Conservation (phyloP, 129 eudicot species). For the Rutidosis leptorrhynchoides region DNA sequence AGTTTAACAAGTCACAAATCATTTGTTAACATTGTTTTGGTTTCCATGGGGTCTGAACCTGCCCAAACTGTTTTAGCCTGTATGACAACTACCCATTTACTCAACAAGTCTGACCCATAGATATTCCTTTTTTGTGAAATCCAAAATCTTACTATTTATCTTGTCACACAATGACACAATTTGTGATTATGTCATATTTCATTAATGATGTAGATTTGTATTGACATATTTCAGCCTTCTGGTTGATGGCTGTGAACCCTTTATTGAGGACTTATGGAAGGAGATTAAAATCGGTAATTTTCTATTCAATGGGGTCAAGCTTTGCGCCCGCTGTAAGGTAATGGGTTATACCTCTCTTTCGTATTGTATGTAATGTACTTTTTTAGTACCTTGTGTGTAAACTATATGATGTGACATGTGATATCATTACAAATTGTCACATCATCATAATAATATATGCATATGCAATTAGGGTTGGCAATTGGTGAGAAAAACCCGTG, state of each 20-base stretch:
- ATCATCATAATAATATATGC: no score
- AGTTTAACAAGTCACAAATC: background rate
- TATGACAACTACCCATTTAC: background rate
- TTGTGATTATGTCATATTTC: background rate
- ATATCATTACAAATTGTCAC: no score
- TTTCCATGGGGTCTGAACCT: background rate
- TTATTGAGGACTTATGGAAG: conserved; percentile 80
- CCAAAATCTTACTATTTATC: background rate
- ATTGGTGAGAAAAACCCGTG: no score
- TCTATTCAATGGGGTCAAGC: conserved; percentile 56
- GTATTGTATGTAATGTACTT: no score
- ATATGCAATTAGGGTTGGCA: no score
- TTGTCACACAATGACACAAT: background rate
- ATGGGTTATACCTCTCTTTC: background rate
- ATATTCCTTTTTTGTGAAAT: background rate
- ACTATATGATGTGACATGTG: no score
- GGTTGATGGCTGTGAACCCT: conserved; percentile 83
- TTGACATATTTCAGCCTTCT: conserved; percentile 47
- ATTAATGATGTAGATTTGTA: background rate
- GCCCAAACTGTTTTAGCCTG: background rate
- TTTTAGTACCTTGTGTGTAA: no score
- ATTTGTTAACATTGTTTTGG: background rate
- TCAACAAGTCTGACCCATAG: background rate
- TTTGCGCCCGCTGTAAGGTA: conserved; percentile 90
- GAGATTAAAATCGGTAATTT: conserved; percentile 50